Evolutionary conservation across 2,329 filamentous ascomycete genomes (phyloP).

Genomic region (Apiospora saccharicola): DNA sequence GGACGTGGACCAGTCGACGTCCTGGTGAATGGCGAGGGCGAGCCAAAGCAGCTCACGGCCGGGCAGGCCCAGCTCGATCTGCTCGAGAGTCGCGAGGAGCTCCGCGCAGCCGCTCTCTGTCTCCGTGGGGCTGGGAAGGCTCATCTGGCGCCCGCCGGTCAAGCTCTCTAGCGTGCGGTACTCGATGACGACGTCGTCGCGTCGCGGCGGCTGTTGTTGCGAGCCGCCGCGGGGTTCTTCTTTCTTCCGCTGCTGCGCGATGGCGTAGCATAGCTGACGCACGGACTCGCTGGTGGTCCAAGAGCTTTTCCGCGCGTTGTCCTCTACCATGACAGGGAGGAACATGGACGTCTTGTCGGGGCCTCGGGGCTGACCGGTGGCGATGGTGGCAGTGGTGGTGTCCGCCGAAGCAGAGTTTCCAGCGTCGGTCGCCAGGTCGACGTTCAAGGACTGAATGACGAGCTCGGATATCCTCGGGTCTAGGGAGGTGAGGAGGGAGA

Average conservation of each 20-base stretch:
- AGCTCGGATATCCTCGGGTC: slow-evolving; percentile 47
- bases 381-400: slow-evolving; percentile 23
- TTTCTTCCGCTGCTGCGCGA: slow-evolving; percentile 36
- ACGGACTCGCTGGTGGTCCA: slow-evolving; percentile 48
- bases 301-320: slow-evolving; percentile 45
- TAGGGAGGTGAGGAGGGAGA: slow-evolving; percentile 35
- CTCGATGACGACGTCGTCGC: slow-evolving; percentile 42
- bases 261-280: slow-evolving; percentile 47
- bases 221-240: background rate
- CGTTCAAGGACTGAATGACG: slow-evolving; percentile 46
- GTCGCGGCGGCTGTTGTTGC: slow-evolving; percentile 28
- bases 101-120: slow-evolving; percentile 33
- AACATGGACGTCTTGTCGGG: slow-evolving; percentile 45
- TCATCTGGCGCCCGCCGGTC: slow-evolving; percentile 41
- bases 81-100: slow-evolving; percentile 37
- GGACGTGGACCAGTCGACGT: slow-evolving; percentile 42
- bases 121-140: slow-evolving; percentile 36
- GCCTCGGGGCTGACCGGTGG: slow-evolving; percentile 31
- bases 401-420: slow-evolving; percentile 34
- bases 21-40: slow-evolving; percentile 46
- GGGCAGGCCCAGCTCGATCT: slow-evolving; percentile 31
- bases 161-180: slow-evolving; percentile 46
- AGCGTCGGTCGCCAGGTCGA: slow-evolving; percentile 41
- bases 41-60: slow-evolving; percentile 41
- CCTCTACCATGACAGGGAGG: slow-evolving; percentile 50